phyloP scores from a whole-genome alignment of 305 asterid genomes.

The Fraxinus albicans region DNA sequence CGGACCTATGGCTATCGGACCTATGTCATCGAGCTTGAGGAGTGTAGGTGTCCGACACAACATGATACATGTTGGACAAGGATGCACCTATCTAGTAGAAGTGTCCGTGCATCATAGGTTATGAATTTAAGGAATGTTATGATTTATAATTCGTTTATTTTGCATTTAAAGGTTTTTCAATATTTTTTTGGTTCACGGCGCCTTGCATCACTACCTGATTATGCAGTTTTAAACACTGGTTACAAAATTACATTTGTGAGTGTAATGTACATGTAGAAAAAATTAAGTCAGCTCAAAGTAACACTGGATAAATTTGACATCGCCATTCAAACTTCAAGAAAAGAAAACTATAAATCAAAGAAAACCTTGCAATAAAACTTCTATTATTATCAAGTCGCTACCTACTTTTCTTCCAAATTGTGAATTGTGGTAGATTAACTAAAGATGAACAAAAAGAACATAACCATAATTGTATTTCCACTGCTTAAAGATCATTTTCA shows the following conservation, averaged over 20 bases:
- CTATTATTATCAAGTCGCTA: neutral
- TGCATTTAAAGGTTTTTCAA: too few species aligned
- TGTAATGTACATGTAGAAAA: neutral
- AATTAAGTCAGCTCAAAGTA: neutral
- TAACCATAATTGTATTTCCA: neutral
- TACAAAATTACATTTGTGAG: neutral
- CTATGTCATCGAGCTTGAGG: too few species aligned
- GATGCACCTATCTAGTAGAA: too few species aligned
- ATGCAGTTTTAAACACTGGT: too few species aligned
- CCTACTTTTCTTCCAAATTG: neutral
- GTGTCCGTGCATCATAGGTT: too few species aligned
- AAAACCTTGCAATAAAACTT: neutral
- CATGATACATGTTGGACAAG: too few species aligned
- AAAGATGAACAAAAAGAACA: neutral
- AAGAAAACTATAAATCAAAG: neutral
- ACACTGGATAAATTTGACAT: neutral
- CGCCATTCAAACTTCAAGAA: neutral
- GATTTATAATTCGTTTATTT: too few species aligned
- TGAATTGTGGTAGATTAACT: neutral
- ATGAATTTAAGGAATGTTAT: too few species aligned
- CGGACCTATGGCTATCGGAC: too few species aligned
- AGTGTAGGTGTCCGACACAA: too few species aligned
- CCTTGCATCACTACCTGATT: too few species aligned
- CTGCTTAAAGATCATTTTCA: neutral
- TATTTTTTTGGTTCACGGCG: too few species aligned